Conservation (phyloP, 2,329 filamentous ascomycete species). For the Pleurostoma richardsiae region DNA sequence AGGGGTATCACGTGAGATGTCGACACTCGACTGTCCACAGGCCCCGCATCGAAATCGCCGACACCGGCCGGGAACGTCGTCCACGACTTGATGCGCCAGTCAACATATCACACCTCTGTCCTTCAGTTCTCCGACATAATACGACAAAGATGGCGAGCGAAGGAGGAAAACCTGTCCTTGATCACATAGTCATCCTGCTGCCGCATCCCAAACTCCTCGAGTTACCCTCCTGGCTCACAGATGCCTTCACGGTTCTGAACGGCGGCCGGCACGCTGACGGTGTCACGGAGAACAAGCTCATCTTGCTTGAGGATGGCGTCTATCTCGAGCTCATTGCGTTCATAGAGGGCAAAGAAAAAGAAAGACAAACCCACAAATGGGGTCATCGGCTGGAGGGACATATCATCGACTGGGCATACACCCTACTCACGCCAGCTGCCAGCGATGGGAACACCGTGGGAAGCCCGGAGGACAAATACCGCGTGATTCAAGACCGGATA, state of each 20-base stretch:
- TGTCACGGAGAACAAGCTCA: conserved; percentile 55
- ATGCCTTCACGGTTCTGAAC: conserved; percentile 51
- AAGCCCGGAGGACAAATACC: conserved; percentile 25
- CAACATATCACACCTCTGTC: no score
- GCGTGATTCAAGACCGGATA: conserved; percentile 29
- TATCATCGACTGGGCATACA: conserved; percentile 58
- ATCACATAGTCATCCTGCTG: conserved; percentile 62
- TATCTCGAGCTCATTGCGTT: conserved; percentile 66
- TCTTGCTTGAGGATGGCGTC: conserved; percentile 57
- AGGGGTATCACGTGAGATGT: no score
- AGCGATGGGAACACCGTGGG: neutral
- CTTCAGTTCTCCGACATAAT: no score
- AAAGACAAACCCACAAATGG: conserved; percentile 52
- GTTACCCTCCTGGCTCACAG: conserved; percentile 44
- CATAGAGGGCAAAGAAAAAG: conserved; percentile 33
- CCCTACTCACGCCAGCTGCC: conserved; percentile 22
- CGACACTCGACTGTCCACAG: no score
- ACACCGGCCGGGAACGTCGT: no score
- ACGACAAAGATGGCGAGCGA: no score
- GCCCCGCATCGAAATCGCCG: no score
- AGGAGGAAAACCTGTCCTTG: conserved; percentile 31
- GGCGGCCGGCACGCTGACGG: conserved; percentile 59
- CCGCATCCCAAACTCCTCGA: conserved; percentile 40
- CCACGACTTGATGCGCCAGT: no score
- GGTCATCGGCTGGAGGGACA: conserved; percentile 41